Percentiles rank a stretch among this genome's conserved stretches.
These are phyloP conservation scores for Blastomyces emzantsi DNA, from an alignment of 2,329 filamentous ascomycete species.

Conservation along the genomic window DNA sequence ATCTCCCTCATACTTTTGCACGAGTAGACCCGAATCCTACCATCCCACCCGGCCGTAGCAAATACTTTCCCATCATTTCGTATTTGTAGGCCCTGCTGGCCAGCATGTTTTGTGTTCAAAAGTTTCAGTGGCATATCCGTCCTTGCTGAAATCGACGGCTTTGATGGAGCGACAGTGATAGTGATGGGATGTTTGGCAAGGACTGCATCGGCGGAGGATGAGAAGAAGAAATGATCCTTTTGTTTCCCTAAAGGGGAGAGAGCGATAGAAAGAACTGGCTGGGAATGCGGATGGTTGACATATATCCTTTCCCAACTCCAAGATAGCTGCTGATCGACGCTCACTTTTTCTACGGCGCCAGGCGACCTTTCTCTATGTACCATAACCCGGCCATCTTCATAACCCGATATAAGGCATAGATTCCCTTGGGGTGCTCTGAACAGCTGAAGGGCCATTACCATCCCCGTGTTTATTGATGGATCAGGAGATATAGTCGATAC, in stretches of 20 bases:
- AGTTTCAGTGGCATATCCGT: constrained; percentile 45
- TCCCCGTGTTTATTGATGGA: constrained; percentile 44
- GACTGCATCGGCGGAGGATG: constrained; percentile 71
- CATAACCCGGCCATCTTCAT: constrained; percentile 72
- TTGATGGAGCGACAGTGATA: constrained; percentile 40
- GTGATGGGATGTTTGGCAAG: constrained; percentile 67
- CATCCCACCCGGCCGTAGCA: constrained; percentile 90
- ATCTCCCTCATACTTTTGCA: constrained; percentile 72
- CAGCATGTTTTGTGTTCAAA: constrained; percentile 74
- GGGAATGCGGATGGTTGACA: constrained; percentile 58
- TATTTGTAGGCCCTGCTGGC: constrained; percentile 72
- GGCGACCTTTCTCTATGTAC: constrained; percentile 48
- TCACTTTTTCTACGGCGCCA: constrained; percentile 27
- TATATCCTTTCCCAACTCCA: constrained; percentile 52
- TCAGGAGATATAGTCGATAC: constrained; percentile 49
- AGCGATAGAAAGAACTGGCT: constrained; percentile 71
- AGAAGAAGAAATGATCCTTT: constrained; percentile 51
- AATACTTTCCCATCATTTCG: constrained; percentile 75
- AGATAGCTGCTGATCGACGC: constrained; percentile 14
- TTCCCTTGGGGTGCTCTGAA: constrained; percentile 39
- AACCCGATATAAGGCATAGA: constrained; percentile 63
- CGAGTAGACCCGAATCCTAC: constrained; percentile 70
- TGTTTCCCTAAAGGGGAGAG: constrained; percentile 38
- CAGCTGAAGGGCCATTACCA: constrained; percentile 77
- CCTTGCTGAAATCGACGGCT: constrained; percentile 8